Evolutionary conservation across 768 basidiomycete genomes (phyloP).

Genomic region (Hericium coralloides): DNA sequence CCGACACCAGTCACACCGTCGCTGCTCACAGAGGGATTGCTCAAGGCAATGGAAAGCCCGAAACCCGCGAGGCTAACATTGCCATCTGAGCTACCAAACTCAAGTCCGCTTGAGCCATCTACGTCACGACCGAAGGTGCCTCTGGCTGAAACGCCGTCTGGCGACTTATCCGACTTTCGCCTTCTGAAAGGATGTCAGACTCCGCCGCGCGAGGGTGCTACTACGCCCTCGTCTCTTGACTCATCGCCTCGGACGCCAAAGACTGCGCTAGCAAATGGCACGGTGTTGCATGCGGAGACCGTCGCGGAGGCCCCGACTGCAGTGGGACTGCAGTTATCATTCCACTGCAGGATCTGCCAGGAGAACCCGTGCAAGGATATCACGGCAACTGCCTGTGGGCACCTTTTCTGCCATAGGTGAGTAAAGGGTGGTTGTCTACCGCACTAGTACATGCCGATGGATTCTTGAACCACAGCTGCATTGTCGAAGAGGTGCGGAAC

Average conservation of each 20-base stretch:
- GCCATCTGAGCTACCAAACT: background rate
- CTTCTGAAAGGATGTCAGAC: background rate
- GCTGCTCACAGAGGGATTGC: background rate
- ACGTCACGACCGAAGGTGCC: background rate
- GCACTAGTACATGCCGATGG: too few species aligned
- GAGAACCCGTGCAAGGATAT: background rate
- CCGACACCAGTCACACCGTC: background rate
- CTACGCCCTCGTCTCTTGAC: too few species aligned
- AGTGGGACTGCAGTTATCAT: background rate
- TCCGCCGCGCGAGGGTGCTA: background rate
- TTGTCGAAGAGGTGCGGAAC: background rate
- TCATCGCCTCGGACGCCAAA: background rate
- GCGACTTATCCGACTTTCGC: background rate
- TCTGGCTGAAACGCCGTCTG: background rate
- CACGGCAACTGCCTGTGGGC: constrained; percentile 1
- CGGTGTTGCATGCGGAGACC: background rate
- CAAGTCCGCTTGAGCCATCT: background rate
- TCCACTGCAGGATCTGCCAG: background rate
- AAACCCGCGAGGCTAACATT: too few species aligned
- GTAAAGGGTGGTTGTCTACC: background rate
- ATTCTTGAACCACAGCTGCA: background rate
- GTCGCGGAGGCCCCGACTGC: background rate
- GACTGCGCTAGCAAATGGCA: background rate
- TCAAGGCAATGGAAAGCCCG: background rate
- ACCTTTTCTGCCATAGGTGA: background rate